Conservation (phyloP, 2,329 filamentous ascomycete genomes). For the Botrytis porri region DNA sequence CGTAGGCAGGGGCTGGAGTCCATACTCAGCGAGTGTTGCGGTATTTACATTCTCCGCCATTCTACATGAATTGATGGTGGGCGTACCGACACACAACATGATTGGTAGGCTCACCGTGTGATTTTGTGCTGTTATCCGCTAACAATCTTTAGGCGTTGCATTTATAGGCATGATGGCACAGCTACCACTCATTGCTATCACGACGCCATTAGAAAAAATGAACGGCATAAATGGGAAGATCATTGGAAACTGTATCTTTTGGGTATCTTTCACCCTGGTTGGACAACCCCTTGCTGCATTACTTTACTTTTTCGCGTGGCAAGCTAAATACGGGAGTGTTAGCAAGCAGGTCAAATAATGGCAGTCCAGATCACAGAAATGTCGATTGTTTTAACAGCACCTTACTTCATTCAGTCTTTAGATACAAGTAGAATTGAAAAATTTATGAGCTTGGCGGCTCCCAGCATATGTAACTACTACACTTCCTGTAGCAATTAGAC, state of each 20-base stretch:
- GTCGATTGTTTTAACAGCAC: not conserved
- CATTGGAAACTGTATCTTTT: slow-evolving; percentile 91
- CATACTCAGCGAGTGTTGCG: slow-evolving; percentile 65
- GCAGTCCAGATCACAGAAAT: slow-evolving; percentile 16
- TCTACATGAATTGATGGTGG: slow-evolving; percentile 88
- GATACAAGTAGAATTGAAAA: not conserved
- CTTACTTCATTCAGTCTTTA: not conserved
- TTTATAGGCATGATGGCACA: slow-evolving; percentile 94
- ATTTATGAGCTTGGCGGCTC: not conserved
- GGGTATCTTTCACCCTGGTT: slow-evolving; percentile 92
- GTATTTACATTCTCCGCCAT: slow-evolving; percentile 89
- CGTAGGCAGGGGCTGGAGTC: slow-evolving; percentile 76
- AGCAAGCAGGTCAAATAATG: slow-evolving; percentile 41
- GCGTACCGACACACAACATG: slow-evolving; percentile 90
- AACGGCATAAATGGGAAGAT: slow-evolving; percentile 72
- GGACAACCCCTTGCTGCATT: slow-evolving; percentile 91
- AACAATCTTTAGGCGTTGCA: slow-evolving; percentile 64
- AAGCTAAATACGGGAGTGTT: slow-evolving; percentile 91
- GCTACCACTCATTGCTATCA: slow-evolving; percentile 80
- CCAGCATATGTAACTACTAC: not conserved
- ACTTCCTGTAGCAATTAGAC: not conserved
- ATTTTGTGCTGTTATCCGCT: slow-evolving; percentile 21
- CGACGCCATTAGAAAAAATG: slow-evolving; percentile 75
- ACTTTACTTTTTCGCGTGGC: slow-evolving; percentile 97
- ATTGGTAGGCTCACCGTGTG: slow-evolving; percentile 58